Evolutionary conservation across 306 rosid genomes (phyloP), one percentile per base, ranked within the genome.

Genomic region (Pachyrhizus erosus): DNA sequence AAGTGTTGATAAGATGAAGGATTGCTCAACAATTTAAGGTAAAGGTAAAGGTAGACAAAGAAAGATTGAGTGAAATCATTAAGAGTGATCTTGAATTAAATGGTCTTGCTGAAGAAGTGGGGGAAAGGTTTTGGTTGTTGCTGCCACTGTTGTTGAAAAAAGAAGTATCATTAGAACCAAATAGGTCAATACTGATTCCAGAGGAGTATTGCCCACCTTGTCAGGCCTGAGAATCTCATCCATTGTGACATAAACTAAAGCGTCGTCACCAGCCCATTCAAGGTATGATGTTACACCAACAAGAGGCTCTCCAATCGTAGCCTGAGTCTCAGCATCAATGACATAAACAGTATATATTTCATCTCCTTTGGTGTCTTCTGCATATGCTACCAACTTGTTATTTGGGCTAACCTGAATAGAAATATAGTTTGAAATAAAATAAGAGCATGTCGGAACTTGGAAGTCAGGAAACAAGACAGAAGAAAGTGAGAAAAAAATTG

Each of bases 291-390:
- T 93, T 31, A 87, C 81, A 49, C 84, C 86, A 68, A 80, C 62
- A 70, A 93, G 90, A 72, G 96, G 92, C 70, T 88, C 80, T 18
- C 95, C 94, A 17, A 91, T 82, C 23, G 84, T 80, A 86, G 89
- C 85, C 55, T 87, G 91, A 75, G 92, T 93, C 62, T 93, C 91
- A 61, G 89, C 86, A 80, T 93, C 97, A 69, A 95, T 93, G 82
- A 95, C 89, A 80, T 87, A 79, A 54, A 89, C 83, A 10, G 91
- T 95, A 81, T 95, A 95, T 80, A 89, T 95, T 86, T 95, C 98
- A 89, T 95, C 83, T 57, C 99, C 99, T 81, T 89, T 95, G 29
- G 99, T 93, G 55, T 95, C 99, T 77, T 93, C 97, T 10, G 97
- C 91, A 90, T 90, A 93, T 27, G 97, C 99, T 85, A 95, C 94